phyloP scores from a whole-genome alignment of 805 yeast species.

The Ascoidea rubescens region DNA sequence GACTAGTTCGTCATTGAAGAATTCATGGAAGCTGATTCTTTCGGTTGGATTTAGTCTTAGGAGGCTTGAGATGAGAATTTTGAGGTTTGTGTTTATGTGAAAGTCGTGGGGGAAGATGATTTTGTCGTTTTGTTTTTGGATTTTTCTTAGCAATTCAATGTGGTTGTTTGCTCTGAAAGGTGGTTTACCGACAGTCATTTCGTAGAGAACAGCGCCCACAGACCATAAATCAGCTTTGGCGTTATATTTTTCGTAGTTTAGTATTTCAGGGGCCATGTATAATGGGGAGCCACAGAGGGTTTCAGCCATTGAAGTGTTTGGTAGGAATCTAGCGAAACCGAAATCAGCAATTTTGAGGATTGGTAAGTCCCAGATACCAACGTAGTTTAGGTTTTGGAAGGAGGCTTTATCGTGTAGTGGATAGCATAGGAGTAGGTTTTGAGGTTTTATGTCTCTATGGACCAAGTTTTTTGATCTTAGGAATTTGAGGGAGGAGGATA shows the following conservation, averaged over 20 bases:
- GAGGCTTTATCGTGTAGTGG: conserved; percentile 55
- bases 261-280: conserved; percentile 97
- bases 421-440: conserved; percentile 68
- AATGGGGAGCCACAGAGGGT: conserved; percentile 95
- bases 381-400: conserved; percentile 40
- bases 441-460: conserved; percentile 94
- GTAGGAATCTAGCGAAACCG: conserved; percentile 92
- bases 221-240: conserved; percentile 98
- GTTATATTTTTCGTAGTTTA: conserved; percentile 86
- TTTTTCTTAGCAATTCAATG: conserved; percentile 74
- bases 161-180: conserved; percentile 93
- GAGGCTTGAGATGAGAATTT: conserved; percentile 57
- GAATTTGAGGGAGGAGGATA: conserved; percentile 73
- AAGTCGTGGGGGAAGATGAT: conserved; percentile 65
- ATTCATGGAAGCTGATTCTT: conserved; percentile 79
- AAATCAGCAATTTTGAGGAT: conserved; percentile 90
- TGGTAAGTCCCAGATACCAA: conserved; percentile 83
- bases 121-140: conserved; percentile 67
- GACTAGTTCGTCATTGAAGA: conserved; percentile 63
- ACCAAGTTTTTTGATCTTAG: conserved; percentile 74
- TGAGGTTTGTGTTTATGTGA: conserved; percentile 49
- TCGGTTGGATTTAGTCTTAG: conserved; percentile 77
- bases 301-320: conserved; percentile 89
- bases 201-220: conserved; percentile 91
- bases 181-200: conserved; percentile 93